Evolutionary conservation across 169 alveolate species (phyloP), one percentile per base, ranked within the genome.

Genomic region (Cryptosporidium meleagridis): DNA sequence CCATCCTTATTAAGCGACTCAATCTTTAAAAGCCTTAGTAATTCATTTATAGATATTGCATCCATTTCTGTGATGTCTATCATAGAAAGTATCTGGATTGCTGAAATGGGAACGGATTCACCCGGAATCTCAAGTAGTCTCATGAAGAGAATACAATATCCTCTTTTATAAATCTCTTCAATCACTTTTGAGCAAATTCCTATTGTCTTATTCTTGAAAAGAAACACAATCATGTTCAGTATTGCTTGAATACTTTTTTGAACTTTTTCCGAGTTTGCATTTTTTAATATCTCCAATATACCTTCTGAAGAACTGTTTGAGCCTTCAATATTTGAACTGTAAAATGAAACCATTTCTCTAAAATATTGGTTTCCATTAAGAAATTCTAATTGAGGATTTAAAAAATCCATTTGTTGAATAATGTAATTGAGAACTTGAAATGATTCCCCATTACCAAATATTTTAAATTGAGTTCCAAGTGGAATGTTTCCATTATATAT

Each of bases 71-170:
- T 31, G 12, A 80, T 44, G 31, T 80, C 89, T 41, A 80, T 65
- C 89, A 80, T 80, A 4, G 89, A 80, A 1, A 80, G 45, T 80
- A 80, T 80, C 4, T 80, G 67, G 12, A 80, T 80, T 10, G 89
- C 89, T 59, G 89, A 59, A 37, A 67, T 67, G 33, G 89, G 89
- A 44, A 80, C 75, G 1, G 62, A 37, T 39, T 80, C 89, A 39
- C 80, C 72, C 12, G 89, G 89, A 33, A 80, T 70, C 26, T 80
- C 89, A 14, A 80, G 62, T 23, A 80, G 51, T 37, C 80, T 80
- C 73, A 80, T 80, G 39, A 80, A 80, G 2, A 65, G 62, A 45
- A 65, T 48, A 26, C 89, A 80, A 33, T 80, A 80, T 2, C 75
- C 89, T 29, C 45, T 80, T 62, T 65, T 80, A 18, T 80, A 80